These are phyloP conservation scores for Solanum bukasovii DNA, from an alignment of 257 asterid genomes.

Conservation along the genomic window DNA sequence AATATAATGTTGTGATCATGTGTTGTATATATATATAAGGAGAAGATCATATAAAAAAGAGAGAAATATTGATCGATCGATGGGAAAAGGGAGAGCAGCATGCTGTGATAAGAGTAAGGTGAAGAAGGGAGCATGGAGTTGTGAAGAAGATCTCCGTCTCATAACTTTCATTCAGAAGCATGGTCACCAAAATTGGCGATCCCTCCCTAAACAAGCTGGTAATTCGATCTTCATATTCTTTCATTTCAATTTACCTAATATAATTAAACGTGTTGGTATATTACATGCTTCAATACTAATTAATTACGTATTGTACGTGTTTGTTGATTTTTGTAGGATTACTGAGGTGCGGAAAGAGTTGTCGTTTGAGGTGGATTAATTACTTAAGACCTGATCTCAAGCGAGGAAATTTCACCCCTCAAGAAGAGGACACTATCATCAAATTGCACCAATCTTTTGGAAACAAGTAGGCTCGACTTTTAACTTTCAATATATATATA, in stretches of 20 bases:
- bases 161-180: conserved; percentile 30
- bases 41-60: background rate
- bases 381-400: conserved; percentile 78
- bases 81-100: conserved; percentile 62
- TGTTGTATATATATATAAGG: background rate
- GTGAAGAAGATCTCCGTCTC: conserved; percentile 50
- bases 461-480: conserved; percentile 37
- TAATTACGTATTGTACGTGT: background rate
- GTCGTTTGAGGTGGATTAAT: conserved; percentile 77
- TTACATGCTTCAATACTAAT: no score
- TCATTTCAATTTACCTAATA: no score
- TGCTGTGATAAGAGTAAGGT: conserved; percentile 65
- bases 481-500: no score
- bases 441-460: conserved; percentile 47
- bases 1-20: background rate
- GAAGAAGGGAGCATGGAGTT: conserved; percentile 68
- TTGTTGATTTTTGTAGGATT: conserved; percentile 28
- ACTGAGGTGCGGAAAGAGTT: conserved; percentile 67
- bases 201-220: conserved; percentile 65
- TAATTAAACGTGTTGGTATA: no score
- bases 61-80: background rate
- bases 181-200: conserved; percentile 68
- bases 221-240: background rate
- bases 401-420: conserved; percentile 51
- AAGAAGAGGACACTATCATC: conserved; percentile 57